phyloP scores from a whole-genome alignment of 2,329 filamentous ascomycete genomes.

The Metarhizium sp. region DNA sequence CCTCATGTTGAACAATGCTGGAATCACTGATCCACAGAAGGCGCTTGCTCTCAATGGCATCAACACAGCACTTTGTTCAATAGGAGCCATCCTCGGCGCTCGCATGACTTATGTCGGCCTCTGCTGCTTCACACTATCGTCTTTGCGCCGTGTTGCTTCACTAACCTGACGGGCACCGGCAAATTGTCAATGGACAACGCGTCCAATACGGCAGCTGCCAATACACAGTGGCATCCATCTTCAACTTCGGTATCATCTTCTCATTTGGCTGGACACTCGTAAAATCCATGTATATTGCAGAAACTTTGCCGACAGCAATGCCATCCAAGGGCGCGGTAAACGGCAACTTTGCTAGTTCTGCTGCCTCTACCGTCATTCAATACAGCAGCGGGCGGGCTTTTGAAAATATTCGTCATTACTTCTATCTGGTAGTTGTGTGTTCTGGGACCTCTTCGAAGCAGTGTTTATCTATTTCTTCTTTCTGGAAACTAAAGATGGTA shows the following conservation, averaged over 20 bases:
- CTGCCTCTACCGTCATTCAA: constrained; percentile 30
- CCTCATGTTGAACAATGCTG: constrained; percentile 37
- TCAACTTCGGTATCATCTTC: constrained; percentile 41
- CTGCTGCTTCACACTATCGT: constrained; percentile 38
- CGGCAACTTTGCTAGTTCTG: constrained; percentile 30
- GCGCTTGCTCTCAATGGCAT: constrained; percentile 41
- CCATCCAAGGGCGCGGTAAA: constrained; percentile 35
- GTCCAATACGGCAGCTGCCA: constrained; percentile 26
- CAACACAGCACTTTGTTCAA: constrained; percentile 43
- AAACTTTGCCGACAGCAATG: constrained; percentile 34
- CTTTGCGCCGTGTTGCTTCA: constrained; percentile 36
- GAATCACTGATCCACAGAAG: constrained; percentile 37
- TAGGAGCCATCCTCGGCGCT: constrained; percentile 43
- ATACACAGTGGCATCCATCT: constrained; percentile 39
- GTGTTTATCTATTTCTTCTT: constrained; percentile 40
- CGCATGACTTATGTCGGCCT: constrained; percentile 45
- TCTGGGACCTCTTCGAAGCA: constrained; percentile 34
- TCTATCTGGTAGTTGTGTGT: constrained; percentile 34
- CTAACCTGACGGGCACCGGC: constrained; percentile 37
- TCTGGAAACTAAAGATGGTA: constrained; percentile 36
- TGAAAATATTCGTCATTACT: constrained; percentile 32
- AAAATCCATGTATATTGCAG: constrained; percentile 39
- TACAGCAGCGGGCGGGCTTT: constrained; percentile 35
- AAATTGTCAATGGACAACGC: constrained; percentile 30
- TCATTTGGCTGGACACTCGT: constrained; percentile 40